Evolutionary conservation across 1,284 basidiomycete species (phyloP).

Genomic region (Phaffia rhodozyma): DNA sequence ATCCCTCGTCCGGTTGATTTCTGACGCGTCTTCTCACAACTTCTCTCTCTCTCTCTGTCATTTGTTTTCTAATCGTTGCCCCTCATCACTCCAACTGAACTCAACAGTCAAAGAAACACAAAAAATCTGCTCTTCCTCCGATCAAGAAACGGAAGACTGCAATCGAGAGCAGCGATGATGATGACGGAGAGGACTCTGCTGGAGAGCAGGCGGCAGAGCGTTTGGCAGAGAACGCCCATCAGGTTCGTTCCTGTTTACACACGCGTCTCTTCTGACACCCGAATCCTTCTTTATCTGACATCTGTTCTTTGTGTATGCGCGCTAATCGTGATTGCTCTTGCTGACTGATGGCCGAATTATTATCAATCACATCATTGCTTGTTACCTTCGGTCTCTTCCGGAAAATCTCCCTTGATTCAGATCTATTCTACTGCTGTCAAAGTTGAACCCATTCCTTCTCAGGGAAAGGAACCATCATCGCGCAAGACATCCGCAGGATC

Average conservation of each 20-base stretch:
- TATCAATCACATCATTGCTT: neutral
- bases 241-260: neutral
- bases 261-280: neutral
- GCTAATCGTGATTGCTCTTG: neutral
- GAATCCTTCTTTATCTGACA: neutral
- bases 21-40: neutral
- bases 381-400: neutral
- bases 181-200: constrained; percentile 16
- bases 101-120: constrained; percentile 15
- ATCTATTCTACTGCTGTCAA: constrained; percentile 16
- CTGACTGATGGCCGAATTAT: neutral
- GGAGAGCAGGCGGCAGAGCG: neutral
- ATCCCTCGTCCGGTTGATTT: neutral
- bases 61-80: too few species aligned
- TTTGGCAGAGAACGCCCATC: constrained; percentile 2
- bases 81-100: constrained; percentile 3
- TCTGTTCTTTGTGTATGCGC: neutral
- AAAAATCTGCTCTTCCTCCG: constrained; percentile 13
- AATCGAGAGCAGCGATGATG: constrained; percentile 28
- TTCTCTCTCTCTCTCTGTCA: neutral
- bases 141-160: constrained; percentile 28
- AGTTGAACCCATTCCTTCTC: constrained; percentile 9
- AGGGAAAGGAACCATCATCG: neutral
- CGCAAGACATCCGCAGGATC: neutral
- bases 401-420: neutral